phyloP scores from a whole-genome alignment of 306 rosid species.

The Quercus ilex region DNA sequence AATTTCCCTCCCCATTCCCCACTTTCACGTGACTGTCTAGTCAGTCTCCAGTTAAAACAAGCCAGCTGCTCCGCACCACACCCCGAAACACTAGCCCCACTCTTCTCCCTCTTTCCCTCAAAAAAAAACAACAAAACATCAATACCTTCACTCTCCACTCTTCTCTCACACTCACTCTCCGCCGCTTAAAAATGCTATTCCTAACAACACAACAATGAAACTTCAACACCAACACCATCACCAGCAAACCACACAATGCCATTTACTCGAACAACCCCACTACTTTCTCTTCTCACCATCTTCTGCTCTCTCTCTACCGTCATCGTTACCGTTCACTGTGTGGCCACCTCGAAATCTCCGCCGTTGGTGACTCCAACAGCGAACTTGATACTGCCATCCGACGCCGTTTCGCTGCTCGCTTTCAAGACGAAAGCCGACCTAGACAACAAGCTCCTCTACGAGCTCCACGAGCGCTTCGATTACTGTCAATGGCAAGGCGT shows the following conservation, averaged over 20 bases:
- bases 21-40: slow-evolving; percentile 36
- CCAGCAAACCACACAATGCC: slow-evolving; percentile 4
- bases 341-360: not conserved
- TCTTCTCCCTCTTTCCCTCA: not conserved
- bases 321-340: not conserved
- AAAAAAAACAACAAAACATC: not conserved
- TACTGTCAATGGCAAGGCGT: slow-evolving; percentile 92
- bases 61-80: slow-evolving; percentile 58
- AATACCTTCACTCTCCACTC: not conserved
- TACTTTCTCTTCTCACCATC: not conserved
- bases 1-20: not conserved
- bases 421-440: slow-evolving; percentile 80
- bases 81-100: too few relatives aligned
- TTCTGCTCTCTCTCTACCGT: not conserved
- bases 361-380: slow-evolving; percentile 3
- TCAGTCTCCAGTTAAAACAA: not conserved
- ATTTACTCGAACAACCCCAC: not conserved
- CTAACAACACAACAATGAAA: not conserved
- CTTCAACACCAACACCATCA: slow-evolving; percentile 2
- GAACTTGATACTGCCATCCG: slow-evolving; percentile 33
- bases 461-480: slow-evolving; percentile 61
- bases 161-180: not conserved
- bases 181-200: not conserved
- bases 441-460: slow-evolving; percentile 61
- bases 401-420: slow-evolving; percentile 61